Base-by-base conservation (phyloP, 495 filamentous ascomycete species). In the Tirmania nivea region DNA sequence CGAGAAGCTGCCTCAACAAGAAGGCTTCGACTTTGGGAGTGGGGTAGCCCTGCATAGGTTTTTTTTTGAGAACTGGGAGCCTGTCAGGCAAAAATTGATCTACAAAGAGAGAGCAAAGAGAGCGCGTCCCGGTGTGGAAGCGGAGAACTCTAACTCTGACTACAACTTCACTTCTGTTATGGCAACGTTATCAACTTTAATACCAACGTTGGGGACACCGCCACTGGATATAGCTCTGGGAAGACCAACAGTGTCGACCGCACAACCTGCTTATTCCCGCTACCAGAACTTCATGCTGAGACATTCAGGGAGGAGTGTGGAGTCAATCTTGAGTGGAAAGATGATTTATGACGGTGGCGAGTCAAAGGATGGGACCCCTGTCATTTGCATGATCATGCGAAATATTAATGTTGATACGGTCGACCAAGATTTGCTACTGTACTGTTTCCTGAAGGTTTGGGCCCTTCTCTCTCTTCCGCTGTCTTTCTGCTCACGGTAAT, bases 231-330 rank as follows among this genome's bases (percentile, higher is more conserved):
- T 80, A 14, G 75, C 75, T 10, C 77, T 77, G 70, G 79, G 78
- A 52, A 69, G 75, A 50, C 78, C 77, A 49, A 70, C 73, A 37
- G 71, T 74, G 12, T 62, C 70, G 4, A 80, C 78, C 58, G 73
- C 60, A 17, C 75, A 76, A 21, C 72, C 75, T 3, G 68, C 70
- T 14, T 81, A 81, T 60, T 79, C 76, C 11, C 69, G 78, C 51
- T 81, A 80, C 60, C 78, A 81, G 59, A 71, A 80, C 57, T 81
- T 81, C 56, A 81, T 81, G 78, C 69, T 81, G 35, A 71, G 71
- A 34, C 79, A 81, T 56, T 77, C 76, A 35, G 77, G 76, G 52
- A 69, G 75, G 19, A 75, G 73, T 57, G 74, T 73, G 8, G 77
- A 79, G 54, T 76, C 72, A 50, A 73, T 74, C 50, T 57, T 75